Percentiles rank a stretch among this genome's conserved stretches.
Conservation (phyloP, 257 asterid genomes). For the Ilex aquifolium region DNA sequence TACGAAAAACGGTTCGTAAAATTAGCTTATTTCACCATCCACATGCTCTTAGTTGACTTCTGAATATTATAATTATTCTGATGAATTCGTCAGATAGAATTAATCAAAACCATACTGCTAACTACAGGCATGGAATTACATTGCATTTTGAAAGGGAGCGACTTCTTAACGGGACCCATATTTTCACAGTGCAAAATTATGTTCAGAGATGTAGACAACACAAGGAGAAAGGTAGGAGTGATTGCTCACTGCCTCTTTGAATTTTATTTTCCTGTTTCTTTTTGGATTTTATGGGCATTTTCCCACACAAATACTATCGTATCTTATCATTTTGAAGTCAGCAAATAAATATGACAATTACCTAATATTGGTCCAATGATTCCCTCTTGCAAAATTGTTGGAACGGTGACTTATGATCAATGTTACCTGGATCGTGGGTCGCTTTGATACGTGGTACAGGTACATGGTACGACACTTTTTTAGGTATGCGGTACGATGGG, state of each 20-base stretch:
- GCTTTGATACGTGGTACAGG: not conserved
- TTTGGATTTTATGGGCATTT: no score
- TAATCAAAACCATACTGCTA: not conserved
- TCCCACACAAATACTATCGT: no score
- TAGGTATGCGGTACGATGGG: no score
- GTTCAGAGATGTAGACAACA: constrained; percentile 38
- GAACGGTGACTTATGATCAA: not conserved
- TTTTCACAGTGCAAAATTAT: constrained; percentile 44
- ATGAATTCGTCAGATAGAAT: not conserved
- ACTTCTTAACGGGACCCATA: constrained; percentile 41
- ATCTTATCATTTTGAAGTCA: not conserved
- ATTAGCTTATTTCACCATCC: not conserved
- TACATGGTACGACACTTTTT: no score
- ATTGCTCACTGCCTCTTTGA: not conserved
- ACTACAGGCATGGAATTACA: constrained; percentile 51
- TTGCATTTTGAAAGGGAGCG: constrained; percentile 38
- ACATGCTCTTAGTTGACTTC: not conserved
- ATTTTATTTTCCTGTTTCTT: no score
- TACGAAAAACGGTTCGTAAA: constrained; percentile 39
- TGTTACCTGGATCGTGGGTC: not conserved
- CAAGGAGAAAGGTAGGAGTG: constrained; percentile 43
- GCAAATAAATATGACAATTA: not conserved
- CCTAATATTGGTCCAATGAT: not conserved
- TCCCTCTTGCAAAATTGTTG: not conserved
- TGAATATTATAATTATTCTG: not conserved